A percentile compares a stretch with the other conserved stretches of the same genome.
Conservation (phyloP, 2,329 filamentous ascomycete genomes). For the Fonsecaea nubica region DNA sequence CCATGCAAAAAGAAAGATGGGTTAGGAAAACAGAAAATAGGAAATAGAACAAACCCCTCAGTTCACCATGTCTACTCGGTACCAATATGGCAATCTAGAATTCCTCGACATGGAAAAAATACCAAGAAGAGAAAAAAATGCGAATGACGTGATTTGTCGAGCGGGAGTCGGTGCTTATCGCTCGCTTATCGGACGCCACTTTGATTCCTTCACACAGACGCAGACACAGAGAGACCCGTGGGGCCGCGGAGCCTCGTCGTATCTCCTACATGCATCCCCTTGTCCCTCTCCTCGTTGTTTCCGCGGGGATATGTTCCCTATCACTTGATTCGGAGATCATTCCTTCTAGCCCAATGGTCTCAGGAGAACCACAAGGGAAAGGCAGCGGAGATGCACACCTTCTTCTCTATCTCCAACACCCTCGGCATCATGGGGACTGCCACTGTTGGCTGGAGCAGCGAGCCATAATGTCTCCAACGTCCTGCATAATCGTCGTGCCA, state of each 20-base stretch:
- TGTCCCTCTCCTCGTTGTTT: neutral
- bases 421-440: neutral
- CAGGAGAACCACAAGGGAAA: neutral
- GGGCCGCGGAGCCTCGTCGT: slow-evolving; percentile 30
- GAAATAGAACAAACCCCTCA: slow-evolving; percentile 20
- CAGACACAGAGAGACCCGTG: neutral
- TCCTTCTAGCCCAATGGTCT: neutral
- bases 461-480: neutral
- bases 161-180: slow-evolving; percentile 26
- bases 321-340: neutral
- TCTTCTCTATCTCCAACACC: neutral
- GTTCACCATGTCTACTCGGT: slow-evolving; percentile 12
- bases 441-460: neutral
- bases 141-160: slow-evolving; percentile 34
- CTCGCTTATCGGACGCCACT: slow-evolving; percentile 34
- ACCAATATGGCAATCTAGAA: slow-evolving; percentile 17
- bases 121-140: slow-evolving; percentile 25
- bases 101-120: slow-evolving; percentile 13
- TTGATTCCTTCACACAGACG: neutral
- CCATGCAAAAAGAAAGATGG: slow-evolving; percentile 23
- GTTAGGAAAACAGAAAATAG: slow-evolving; percentile 22
- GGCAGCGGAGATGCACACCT: neutral
- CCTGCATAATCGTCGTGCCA: neutral
- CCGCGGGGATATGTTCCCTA: neutral
- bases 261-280: neutral